These are phyloP conservation scores for Bryoglossum gracile DNA, from an alignment of 495 filamentous ascomycete genomes.

Conservation along the genomic window DNA sequence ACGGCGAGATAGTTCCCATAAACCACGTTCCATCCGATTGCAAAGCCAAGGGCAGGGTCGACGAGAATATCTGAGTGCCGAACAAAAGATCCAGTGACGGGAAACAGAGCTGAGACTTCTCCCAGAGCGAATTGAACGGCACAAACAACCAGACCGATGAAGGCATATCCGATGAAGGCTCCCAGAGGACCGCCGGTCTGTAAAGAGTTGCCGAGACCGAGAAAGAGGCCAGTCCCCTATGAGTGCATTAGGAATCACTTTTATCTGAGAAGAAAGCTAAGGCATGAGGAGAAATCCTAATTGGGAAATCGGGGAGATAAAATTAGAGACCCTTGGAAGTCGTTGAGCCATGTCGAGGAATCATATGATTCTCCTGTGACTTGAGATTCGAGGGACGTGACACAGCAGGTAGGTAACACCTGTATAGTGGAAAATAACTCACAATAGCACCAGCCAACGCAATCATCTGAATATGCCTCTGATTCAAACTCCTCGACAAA, in stretches of 20 bases:
- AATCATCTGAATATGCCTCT: conserved; percentile 67
- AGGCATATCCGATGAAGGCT: conserved; percentile 45
- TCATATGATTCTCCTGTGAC: no score
- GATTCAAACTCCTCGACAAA: no score
- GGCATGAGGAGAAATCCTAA: no score
- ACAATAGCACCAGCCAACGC: conserved; percentile 56
- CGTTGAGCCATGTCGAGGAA: no score
- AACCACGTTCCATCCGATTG: conserved; percentile 57
- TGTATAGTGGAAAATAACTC: no score
- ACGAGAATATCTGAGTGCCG: conserved; percentile 67
- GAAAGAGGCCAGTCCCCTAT: conserved; percentile 45
- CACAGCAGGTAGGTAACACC: no score
- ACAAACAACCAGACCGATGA: conserved; percentile 43
- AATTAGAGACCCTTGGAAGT: no score
- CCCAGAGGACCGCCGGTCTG: conserved; percentile 42
- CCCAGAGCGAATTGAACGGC: conserved; percentile 49
- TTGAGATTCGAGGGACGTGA: no score
- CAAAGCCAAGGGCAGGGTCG: conserved; percentile 72
- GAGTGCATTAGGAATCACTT: conserved; percentile 35
- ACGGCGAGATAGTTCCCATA: conserved; percentile 44
- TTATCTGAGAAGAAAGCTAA: no score
- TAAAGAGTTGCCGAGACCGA: conserved; percentile 36
- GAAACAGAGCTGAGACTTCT: conserved; percentile 54
- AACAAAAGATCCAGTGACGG: conserved; percentile 48
- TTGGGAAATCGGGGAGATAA: no score